phyloP scores from a whole-genome alignment of 2,329 filamentous ascomycete genomes.

The Gyromitra esculenta region DNA sequence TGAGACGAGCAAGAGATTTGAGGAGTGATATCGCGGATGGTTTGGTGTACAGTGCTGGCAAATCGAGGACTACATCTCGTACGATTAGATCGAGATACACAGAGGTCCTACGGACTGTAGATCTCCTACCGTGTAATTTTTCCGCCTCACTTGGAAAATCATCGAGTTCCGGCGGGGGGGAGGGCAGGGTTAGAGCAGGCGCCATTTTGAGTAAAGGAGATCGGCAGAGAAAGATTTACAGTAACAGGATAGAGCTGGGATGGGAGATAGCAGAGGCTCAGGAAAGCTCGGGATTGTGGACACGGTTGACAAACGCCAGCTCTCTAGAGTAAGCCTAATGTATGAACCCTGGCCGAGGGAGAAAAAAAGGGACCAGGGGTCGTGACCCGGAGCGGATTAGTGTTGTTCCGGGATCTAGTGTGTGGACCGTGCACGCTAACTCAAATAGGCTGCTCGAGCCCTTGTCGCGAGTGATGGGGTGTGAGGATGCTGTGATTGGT shows the following conservation, averaged over 20 bases:
- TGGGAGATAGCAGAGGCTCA: neutral
- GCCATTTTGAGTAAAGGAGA: slow-evolving; percentile 28
- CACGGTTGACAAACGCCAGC: neutral
- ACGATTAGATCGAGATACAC: neutral
- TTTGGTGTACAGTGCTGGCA: slow-evolving; percentile 83
- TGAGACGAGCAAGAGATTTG: slow-evolving; percentile 72
- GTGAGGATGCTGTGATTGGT: slow-evolving; percentile 1
- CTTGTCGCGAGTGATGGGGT: slow-evolving; percentile 12
- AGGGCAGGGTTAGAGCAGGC: slow-evolving; percentile 32
- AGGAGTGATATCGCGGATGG: slow-evolving; percentile 74
- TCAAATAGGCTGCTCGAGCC: neutral
- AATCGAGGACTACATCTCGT: slow-evolving; percentile 69
- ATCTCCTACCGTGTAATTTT: slow-evolving; percentile 32
- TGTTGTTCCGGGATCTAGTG: slow-evolving; percentile 21
- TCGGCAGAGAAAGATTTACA: neutral
- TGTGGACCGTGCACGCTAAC: slow-evolving; percentile 19
- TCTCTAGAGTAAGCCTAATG: neutral
- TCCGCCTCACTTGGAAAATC: slow-evolving; percentile 10
- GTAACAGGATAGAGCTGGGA: neutral
- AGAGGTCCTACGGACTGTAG: neutral
- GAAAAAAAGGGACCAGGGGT: slow-evolving; percentile 16
- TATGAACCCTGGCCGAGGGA: slow-evolving; percentile 1
- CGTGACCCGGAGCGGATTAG: slow-evolving; percentile 44
- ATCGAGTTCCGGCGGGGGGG: slow-evolving; percentile 24
- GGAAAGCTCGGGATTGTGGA: neutral